Evolutionary conservation across 2,329 filamentous ascomycete genomes (phyloP).

Genomic region (Didymella keratinophila): DNA sequence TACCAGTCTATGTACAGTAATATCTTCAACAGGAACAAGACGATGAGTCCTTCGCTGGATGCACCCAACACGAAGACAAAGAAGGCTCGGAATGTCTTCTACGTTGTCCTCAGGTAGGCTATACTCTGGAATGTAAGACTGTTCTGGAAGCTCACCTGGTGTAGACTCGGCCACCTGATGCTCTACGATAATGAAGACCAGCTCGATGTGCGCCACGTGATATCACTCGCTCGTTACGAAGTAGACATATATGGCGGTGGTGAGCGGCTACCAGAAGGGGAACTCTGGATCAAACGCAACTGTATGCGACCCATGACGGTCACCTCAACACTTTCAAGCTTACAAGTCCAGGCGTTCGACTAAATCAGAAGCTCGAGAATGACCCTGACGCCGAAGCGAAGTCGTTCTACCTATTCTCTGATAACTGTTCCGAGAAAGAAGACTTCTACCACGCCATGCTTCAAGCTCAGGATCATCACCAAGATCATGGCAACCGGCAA

Average conservation of each 20-base stretch:
- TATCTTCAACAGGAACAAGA: constrained; percentile 81
- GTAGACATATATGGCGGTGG: constrained; percentile 86
- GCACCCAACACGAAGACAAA: constrained; percentile 61
- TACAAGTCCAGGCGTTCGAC: constrained; percentile 62
- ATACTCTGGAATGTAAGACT: too few relatives aligned
- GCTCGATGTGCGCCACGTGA: constrained; percentile 93
- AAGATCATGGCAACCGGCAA: constrained; percentile 57
- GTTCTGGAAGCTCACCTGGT: constrained; percentile 19
- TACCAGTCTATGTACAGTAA: constrained; percentile 98
- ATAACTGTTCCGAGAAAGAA: constrained; percentile 95
- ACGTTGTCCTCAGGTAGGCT: constrained; percentile 81
- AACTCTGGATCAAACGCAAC: constrained; percentile 95
- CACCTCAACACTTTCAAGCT: constrained; percentile 2
- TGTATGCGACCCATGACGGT: constrained; percentile 54
- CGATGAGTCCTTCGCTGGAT: constrained; percentile 64
- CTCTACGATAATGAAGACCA: constrained; percentile 96
- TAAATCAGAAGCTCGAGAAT: constrained; percentile 70
- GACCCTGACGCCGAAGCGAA: constrained; percentile 69
- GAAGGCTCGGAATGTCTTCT: constrained; percentile 86
- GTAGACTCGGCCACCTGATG: constrained; percentile 83
- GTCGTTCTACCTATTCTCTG: constrained; percentile 92
- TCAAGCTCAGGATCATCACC: constrained; percentile 78
- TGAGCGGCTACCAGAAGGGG: constrained; percentile 81
- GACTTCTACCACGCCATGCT: constrained; percentile 97
- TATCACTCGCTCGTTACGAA: constrained; percentile 87